Conservation (phyloP, 2,329 filamentous ascomycete genomes). For the Apiospora saccharicola region DNA sequence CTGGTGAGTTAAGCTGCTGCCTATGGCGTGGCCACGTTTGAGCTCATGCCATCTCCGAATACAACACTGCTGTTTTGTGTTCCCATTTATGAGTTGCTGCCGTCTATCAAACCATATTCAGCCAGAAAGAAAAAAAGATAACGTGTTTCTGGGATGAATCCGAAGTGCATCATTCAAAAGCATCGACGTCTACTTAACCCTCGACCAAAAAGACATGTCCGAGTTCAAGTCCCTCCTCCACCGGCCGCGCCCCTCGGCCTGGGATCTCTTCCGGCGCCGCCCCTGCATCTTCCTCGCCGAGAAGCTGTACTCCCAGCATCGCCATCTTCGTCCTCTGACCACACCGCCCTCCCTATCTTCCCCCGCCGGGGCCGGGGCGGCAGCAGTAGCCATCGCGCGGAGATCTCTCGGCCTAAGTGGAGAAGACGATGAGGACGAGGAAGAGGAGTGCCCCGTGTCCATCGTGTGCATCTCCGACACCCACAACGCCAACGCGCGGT, state of each 20-base stretch:
- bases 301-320: not conserved
- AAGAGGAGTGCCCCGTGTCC: not conserved
- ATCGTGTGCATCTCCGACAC: constrained; percentile 82
- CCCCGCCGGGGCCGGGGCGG: not conserved
- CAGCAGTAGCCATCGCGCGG: not conserved
- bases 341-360: not conserved
- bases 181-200: not conserved
- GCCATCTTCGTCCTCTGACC: not conserved
- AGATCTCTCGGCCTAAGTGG: not conserved
- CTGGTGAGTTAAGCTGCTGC: not conserved
- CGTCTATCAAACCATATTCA: not conserved
- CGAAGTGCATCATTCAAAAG: too few species aligned
- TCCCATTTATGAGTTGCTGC: not conserved
- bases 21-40: not conserved
- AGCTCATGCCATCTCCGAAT: not conserved
- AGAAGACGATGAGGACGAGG: not conserved
- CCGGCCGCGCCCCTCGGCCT: not conserved
- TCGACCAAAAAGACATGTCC: not conserved
- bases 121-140: too few species aligned
- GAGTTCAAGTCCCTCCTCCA: not conserved
- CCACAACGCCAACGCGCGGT: constrained; percentile 63
- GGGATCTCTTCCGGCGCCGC: not conserved
- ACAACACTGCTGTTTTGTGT: not conserved
- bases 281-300: not conserved
- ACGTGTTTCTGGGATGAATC: too few species aligned